Evolutionary conservation across 1,139 yeast genomes (phyloP), one percentile per base, ranked within the genome.

Genomic region (Ogataea hybrid): DNA sequence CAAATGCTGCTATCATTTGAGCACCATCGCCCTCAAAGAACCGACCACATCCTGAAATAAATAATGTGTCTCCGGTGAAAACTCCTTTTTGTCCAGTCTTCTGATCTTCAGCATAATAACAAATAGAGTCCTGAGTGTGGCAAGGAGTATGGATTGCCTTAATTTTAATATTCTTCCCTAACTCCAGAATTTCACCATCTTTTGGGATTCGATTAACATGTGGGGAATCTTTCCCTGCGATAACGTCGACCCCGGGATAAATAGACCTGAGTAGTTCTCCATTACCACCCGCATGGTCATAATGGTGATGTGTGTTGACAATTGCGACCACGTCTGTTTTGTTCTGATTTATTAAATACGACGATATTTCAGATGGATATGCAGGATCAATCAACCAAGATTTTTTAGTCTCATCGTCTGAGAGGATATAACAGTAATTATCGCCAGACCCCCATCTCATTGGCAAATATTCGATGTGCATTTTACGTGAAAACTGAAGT

Each of bases 361-460:
- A 64, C 21, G 70, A 42, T 2, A 70, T 72, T 42, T 62, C 65
- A 5, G 50, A 31, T 4, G 65, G 63, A 33, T 52, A 87, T 0
- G 98, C 97, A 2, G 97, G 95, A 57, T 92, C 99, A 50, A 92
- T 84, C 31, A 94, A 57, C 83, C 96, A 86, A 7, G 95, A 80
- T 48, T 81, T 73, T 35, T 71, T 75, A 25, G 86, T 75, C 25
- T 75, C 72, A 18, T 79, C 77, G 59, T 88, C 96, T 10, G 81
- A 73, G 28, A 92, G 62, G 12, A 90, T 64, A 60, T 92, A 92
- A 52, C 94, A 76, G 65, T 90, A 92, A 68, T 92, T 92, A 64
- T 89, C 94, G 44, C 97, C 96, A 22, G 77, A 64, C 44, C 92
- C 89, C 97, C 97, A 90, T 66, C 97, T 79, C 96, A 89, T 90